Percentiles rank a stretch among this genome's conserved stretches.
Conservation (phyloP, 306 rosid genomes). For the Lathyrus aphaca region DNA sequence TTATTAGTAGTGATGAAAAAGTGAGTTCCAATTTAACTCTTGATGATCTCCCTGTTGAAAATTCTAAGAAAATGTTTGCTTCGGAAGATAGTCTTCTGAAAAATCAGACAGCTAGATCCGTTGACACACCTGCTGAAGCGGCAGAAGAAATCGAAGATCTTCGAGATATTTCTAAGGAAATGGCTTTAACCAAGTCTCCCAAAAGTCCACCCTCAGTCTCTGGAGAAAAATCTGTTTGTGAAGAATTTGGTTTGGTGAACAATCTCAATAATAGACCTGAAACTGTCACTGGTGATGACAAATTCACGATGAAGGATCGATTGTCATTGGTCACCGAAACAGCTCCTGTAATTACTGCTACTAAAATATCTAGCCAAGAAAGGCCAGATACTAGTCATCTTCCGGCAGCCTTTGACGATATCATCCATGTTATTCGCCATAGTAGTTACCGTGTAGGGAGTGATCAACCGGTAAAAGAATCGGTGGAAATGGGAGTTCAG, state of each 20-base stretch:
- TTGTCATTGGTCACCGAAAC: slow-evolving; percentile 59
- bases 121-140: slow-evolving; percentile 39
- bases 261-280: slow-evolving; percentile 43
- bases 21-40: slow-evolving; percentile 34
- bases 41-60: slow-evolving; percentile 37
- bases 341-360: slow-evolving; percentile 42
- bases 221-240: slow-evolving; percentile 53
- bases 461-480: slow-evolving; percentile 79
- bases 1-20: slow-evolving; percentile 38
- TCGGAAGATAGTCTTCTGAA: slow-evolving; percentile 32
- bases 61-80: slow-evolving; percentile 36
- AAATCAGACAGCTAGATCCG: slow-evolving; percentile 39
- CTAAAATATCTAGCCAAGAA: slow-evolving; percentile 57
- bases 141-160: slow-evolving; percentile 45
- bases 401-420: slow-evolving; percentile 87
- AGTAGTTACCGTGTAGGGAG: slow-evolving; percentile 95
- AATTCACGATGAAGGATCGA: slow-evolving; percentile 78
- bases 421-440: slow-evolving; percentile 94
- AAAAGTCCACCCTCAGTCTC: slow-evolving; percentile 44
- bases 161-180: slow-evolving; percentile 47
- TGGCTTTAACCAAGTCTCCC: slow-evolving; percentile 36
- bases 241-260: slow-evolving; percentile 46
- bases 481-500: slow-evolving; percentile 86
- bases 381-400: slow-evolving; percentile 64
- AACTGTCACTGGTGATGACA: slow-evolving; percentile 62